A percentile compares a stretch with the other conserved stretches of the same genome.
phyloP scores from a whole-genome alignment of 129 eudicot genomes.

The Saposhnikovia divaricata region DNA sequence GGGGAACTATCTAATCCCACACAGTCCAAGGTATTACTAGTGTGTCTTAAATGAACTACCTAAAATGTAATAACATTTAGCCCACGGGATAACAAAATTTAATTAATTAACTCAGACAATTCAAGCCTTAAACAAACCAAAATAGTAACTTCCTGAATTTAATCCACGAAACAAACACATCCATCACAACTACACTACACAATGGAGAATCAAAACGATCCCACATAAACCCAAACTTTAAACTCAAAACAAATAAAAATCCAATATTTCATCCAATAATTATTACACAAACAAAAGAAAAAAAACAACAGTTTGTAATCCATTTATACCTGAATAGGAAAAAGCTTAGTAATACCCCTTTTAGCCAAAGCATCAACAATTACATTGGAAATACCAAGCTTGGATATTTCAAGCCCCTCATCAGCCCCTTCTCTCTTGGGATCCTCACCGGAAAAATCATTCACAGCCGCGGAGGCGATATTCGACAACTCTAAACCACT shows the following conservation, averaged over 20 bases:
- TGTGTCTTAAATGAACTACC: too few relatives aligned
- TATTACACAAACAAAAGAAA: not conserved
- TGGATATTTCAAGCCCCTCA: conserved; percentile 61
- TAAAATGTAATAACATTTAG: too few relatives aligned
- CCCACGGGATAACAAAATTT: too few relatives aligned
- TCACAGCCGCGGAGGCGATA: conserved; percentile 46
- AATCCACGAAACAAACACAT: too few relatives aligned
- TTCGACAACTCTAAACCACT: conserved; percentile 23
- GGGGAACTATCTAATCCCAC: not conserved
- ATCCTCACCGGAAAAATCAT: conserved; percentile 39
- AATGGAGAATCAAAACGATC: not conserved
- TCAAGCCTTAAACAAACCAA: not conserved
- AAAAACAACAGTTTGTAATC: too few relatives aligned
- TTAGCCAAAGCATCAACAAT: conserved; percentile 50
- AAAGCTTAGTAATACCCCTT: conserved; percentile 73
- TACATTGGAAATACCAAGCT: conserved; percentile 55
- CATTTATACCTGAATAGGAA: conserved; percentile 83
- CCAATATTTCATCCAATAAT: not conserved
- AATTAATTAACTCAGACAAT: too few relatives aligned
- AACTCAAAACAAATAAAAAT: not conserved
- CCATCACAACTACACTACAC: not conserved
- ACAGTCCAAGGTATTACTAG: not conserved
- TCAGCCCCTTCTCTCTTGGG: conserved; percentile 1
- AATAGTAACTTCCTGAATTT: too few relatives aligned
- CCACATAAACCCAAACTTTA: not conserved